A percentile compares a stretch with the other conserved stretches of the same genome.
Conservation (phyloP, 768 basidiomycete genomes). For the Gymnopilus dilepis region DNA sequence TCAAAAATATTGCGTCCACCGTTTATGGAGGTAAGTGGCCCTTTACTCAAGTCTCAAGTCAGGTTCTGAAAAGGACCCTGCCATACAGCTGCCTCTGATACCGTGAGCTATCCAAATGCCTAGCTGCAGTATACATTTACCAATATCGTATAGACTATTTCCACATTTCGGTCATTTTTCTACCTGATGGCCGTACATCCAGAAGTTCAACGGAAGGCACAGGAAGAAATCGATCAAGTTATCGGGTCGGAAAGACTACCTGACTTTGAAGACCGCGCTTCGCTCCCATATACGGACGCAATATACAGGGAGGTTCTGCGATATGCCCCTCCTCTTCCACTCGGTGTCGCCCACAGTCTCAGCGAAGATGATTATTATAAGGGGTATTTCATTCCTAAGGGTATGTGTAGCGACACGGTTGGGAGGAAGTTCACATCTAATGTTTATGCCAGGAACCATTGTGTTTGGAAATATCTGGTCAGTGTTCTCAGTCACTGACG, state of each 20-base stretch:
- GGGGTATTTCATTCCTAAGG: constrained; percentile 46
- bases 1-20: constrained; percentile 19
- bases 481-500: background rate
- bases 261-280: constrained; percentile 32
- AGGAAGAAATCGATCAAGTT: constrained; percentile 46
- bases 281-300: constrained; percentile 38
- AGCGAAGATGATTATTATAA: constrained; percentile 46
- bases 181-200: constrained; percentile 46
- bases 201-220: constrained; percentile 39
- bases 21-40: constrained; percentile 24
- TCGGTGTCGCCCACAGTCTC: constrained; percentile 36
- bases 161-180: constrained; percentile 38
- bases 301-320: constrained; percentile 20
- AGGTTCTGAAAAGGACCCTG: background rate
- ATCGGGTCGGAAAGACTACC: constrained; percentile 43
- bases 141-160: constrained; percentile 31
- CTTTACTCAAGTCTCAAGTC: background rate
- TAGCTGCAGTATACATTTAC: background rate
- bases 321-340: constrained; percentile 3
- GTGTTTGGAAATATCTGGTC: constrained; percentile 14
- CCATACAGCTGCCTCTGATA: constrained; percentile 16
- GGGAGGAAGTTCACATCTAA: background rate
- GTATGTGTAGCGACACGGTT: constrained; percentile 23
- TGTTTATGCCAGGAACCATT: background rate
- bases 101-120: background rate